Evolutionary conservation across 768 basidiomycete species (phyloP).

Genomic region (Porpolomopsis calyptriformis): DNA sequence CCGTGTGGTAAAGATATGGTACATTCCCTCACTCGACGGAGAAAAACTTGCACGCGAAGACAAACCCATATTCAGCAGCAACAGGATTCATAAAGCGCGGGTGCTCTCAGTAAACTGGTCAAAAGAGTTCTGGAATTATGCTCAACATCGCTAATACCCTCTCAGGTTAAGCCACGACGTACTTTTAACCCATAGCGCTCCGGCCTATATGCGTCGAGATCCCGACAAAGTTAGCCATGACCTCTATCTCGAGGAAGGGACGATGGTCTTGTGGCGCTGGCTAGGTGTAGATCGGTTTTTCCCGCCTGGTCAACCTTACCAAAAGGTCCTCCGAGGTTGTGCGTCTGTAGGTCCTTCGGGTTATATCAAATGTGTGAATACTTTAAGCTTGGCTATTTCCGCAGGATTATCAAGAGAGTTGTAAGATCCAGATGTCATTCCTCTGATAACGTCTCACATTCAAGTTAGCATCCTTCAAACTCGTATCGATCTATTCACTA

Average conservation of each 20-base stretch:
- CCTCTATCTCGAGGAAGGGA: constrained; percentile 34
- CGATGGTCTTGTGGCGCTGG: constrained; percentile 59
- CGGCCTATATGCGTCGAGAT: constrained; percentile 33
- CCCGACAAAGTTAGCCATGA: constrained; percentile 13
- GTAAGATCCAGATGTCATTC: constrained; percentile 29
- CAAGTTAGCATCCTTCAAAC: constrained; percentile 50
- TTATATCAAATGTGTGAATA: neutral
- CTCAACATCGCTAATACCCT: neutral
- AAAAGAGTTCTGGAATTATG: constrained; percentile 7
- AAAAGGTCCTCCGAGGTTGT: constrained; percentile 41
- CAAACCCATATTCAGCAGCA: constrained; percentile 66
- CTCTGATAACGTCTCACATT: neutral
- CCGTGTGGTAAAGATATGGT: constrained; percentile 68
- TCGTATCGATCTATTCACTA: constrained; percentile 42
- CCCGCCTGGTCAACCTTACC: constrained; percentile 28
- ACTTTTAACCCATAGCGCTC: constrained; percentile 43
- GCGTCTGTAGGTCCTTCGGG: constrained; percentile 38
- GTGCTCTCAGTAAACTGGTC: constrained; percentile 59
- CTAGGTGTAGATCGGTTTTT: constrained; percentile 56
- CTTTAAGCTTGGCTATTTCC: neutral
- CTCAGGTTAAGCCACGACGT: constrained; percentile 48
- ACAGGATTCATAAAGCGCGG: constrained; percentile 52
- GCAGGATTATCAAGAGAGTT: constrained; percentile 70
- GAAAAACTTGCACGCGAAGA: constrained; percentile 48
- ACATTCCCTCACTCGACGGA: constrained; percentile 30